Percentiles rank a stretch among this genome's conserved stretches.
Evolutionary conservation across 2,329 filamentous ascomycete genomes (phyloP).

Genomic region (Colletotrichum abscissum): DNA sequence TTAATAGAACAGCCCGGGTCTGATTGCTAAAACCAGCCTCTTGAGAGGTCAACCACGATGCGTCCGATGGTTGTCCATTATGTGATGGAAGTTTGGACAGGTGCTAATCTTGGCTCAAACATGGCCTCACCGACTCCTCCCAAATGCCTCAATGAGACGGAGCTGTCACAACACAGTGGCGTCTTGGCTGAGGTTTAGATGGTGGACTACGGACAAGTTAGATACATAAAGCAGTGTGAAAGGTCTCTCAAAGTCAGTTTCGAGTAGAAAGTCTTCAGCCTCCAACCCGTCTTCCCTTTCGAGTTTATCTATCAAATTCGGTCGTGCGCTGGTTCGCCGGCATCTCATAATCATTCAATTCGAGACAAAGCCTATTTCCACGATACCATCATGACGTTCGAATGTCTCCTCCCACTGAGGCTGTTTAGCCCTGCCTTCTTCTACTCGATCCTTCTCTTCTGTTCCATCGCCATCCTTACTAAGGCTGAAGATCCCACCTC

Average conservation of each 20-base stretch:
- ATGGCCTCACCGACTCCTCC: not conserved
- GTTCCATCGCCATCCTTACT: constrained; percentile 4
- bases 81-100: not conserved
- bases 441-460: not conserved
- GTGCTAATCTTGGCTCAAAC: constrained; percentile 25
- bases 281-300: not conserved
- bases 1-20: constrained; percentile 15
- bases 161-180: not conserved
- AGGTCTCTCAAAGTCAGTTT: not conserved
- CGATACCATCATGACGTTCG: not conserved
- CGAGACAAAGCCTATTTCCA: not conserved
- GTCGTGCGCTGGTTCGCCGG: constrained; percentile 13
- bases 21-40: not conserved
- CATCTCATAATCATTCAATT: constrained; percentile 4
- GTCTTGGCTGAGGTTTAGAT: not conserved
- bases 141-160: not conserved
- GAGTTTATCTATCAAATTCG: not conserved
- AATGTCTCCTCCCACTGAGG: not conserved
- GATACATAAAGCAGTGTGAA: not conserved
- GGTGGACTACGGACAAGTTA: not conserved
- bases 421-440: not conserved
- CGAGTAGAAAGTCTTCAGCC: not conserved
- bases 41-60: not conserved
- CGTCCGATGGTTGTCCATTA: not conserved
- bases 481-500: constrained; percentile 28